Conservation (phyloP, 2,329 filamentous ascomycete genomes). For the Tolypocladium ovalisporum region DNA sequence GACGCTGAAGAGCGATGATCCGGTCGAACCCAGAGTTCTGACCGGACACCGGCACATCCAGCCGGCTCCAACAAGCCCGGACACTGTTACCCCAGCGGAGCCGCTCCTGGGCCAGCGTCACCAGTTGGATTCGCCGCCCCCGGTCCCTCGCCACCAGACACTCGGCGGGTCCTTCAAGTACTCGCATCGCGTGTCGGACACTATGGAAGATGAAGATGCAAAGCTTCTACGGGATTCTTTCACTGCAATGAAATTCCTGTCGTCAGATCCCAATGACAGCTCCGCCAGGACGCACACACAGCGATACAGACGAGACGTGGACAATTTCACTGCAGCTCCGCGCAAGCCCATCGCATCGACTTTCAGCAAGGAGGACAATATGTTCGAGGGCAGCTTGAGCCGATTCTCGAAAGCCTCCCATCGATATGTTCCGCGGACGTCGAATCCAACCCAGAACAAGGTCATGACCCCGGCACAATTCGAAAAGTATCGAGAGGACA, state of each 20-base stretch:
- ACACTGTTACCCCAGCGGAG: conserved; percentile 32
- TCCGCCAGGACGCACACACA: conserved; percentile 7
- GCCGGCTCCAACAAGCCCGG: conserved; percentile 37
- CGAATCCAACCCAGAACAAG: conserved; percentile 47
- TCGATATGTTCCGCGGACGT: conserved; percentile 21
- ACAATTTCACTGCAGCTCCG: conserved; percentile 22
- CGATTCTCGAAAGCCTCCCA: conserved; percentile 25
- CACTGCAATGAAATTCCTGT: conserved; percentile 35
- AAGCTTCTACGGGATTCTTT: conserved; percentile 41
- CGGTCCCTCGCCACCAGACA: conserved; percentile 22
- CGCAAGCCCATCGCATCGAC: conserved; percentile 16
- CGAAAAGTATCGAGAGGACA: conserved; percentile 67
- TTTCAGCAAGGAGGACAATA: conserved; percentile 38
- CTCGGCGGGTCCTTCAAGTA: conserved; percentile 17
- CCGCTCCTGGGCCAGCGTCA: conserved; percentile 36
- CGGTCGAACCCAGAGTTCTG: conserved; percentile 30
- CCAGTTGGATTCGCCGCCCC: conserved; percentile 30
- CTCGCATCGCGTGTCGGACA: conserved; percentile 23
- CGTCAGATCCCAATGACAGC: conserved; percentile 10
- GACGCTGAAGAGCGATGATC: conserved; percentile 32
- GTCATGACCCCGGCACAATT: conserved; percentile 88
- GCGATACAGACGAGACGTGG: conserved; percentile 29
- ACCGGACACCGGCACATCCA: conserved; percentile 30
- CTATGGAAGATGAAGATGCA: conserved; percentile 40
- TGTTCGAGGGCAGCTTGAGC: conserved; percentile 39